Base-by-base conservation (phyloP, 768 basidiomycete species). In the Leccinellum rugosiceps region DNA sequence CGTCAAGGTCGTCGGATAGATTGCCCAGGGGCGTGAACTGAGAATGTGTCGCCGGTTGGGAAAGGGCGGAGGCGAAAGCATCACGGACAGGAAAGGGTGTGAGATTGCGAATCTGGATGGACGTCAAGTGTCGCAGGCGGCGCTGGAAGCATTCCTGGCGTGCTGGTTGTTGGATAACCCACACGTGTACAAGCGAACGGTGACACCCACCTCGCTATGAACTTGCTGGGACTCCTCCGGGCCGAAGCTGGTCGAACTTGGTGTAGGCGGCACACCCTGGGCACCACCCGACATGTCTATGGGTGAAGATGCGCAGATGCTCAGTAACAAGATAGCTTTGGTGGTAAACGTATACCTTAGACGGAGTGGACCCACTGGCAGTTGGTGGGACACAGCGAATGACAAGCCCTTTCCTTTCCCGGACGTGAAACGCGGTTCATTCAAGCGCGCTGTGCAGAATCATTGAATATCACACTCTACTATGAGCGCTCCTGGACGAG, bases 81-180 rank as follows among this genome's bases (percentile, higher is more conserved):
- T 93, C 90, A 34, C 91, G 84, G 52, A 83, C 83, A 32, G 90
- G 90, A 69, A 90, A 92, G 2, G 88, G 89, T n/a, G 91, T 88
- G 35, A 93, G 75, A 68, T 93, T 93, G 60, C 85, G 83, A 62
- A 93, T 78, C 74, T 91, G 87, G 50, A 93, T 76, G 44, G 83
- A 78, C 56, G 82, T 78, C 57, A 92, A 79, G 74, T 92, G 88
- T 62, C 90, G 83, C 60, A 90, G 77, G 44, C 88, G 86, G 65
- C 83, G 83, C 83, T 90, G 71, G 47, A 68, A 71, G 58, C 7
- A 63, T 35, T 52, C 57, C 71, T 72, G 35, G 53, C 19, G 28
- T n/a, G 51, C 19, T 9, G 2, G 46, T 57, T 31, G 9, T 25
- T 56, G 19, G 23, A 55, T 34, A 2, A 32, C 25, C 31, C 46